Base-by-base conservation (phyloP, 1,284 basidiomycete genomes). In the Microbotryum violaceum region DNA sequence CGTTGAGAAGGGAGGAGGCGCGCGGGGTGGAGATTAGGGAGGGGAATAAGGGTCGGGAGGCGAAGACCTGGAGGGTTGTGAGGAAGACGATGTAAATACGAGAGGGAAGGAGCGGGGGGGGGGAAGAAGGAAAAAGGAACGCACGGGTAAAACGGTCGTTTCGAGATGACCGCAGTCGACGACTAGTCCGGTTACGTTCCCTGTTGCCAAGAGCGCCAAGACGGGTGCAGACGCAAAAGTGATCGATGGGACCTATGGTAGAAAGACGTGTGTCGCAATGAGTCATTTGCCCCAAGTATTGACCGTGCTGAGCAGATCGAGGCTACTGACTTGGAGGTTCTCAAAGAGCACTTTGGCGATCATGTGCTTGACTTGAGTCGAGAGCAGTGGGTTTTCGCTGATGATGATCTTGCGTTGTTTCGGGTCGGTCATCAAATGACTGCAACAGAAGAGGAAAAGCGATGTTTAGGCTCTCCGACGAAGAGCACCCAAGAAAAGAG, bases 371-470 rank as follows among this genome's bases (percentile, higher is more conserved):
- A 97, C 84, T 64, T 86, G 82, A 2, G 88, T 76, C 1, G 93
- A 89, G 14, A 96, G 78, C 54, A 96, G 78, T 0, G 94, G 89
- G 73, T 91, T 88, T 75, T 97, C 93, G 7, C 94, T 80, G 29
- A 98, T 73, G 55, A 97, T 88, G 60, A 98, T 86, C 75, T 94
- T 96, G 54, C 94, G 83, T 44, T 89, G 85, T 75, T 91, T 94
- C 0, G 93, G 88, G 73, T 97, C 96, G 64, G 89, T 88, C 75
- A 97, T 81, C 51, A 98, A 81, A 60, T 90, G 87, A 71, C 91
- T 93, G 72, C 3, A 37, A 20, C 44, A 21, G 10, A 57, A 61
- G 9, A 47, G 45, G 23, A 47, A 44, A 42, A 49, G 46, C n/a
- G 21, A 37, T 27, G 31, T n/a, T 42, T 18, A 47, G 52, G 10